Base-by-base conservation (phyloP, 2,329 filamentous ascomycete genomes). In the Colletotrichum viniferum region DNA sequence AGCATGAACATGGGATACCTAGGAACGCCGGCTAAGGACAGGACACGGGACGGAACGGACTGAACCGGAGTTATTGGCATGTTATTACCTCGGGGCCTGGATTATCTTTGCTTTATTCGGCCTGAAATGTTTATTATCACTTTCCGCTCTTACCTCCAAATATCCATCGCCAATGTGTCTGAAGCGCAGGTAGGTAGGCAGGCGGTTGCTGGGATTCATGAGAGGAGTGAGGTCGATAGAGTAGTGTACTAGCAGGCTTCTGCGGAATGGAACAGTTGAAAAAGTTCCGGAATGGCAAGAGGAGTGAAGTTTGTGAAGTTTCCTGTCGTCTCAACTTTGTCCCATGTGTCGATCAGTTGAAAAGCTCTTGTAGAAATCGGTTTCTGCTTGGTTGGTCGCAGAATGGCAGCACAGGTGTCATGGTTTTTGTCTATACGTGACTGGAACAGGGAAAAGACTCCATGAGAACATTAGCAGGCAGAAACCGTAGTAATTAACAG, bases 1-100 rank as follows among this genome's bases (percentile, higher is more conserved):
- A 24, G 65, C 58, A 74, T 64, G 71, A 74, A 55, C 58, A 62
- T 36, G 58, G 63, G 69, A 76, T 73, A 73, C 74, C 71, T 70
- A 13, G 71, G 71, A 65, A 67, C 48, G 48, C 32, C 34, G 60
- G 65, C 34, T 28, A 32, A 55, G 74, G 62, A 61, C 48, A 66
- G 14, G 69, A 36, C 36, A 48, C 34, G 71, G 71, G 69, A 14
- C 58, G 74, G 74, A 69, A 36, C 61, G 70, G 65, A 43, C 28
- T 60, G 43, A 30, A 34, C 28, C 21, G 66, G 34, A 69, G 60
- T 34, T 74, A 52, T 74, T 55, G 60, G 71, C 70, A 74, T 60
- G 58, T 74, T 58, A 52, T 60, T 34, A 38, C 70, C 36, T 48
- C 52, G 30, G 32, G 34, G 38, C 28, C 14, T 21, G 62, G 68